Conservation (phyloP, 73 alveolate species). For the Durusdinium trenchii region DNA sequence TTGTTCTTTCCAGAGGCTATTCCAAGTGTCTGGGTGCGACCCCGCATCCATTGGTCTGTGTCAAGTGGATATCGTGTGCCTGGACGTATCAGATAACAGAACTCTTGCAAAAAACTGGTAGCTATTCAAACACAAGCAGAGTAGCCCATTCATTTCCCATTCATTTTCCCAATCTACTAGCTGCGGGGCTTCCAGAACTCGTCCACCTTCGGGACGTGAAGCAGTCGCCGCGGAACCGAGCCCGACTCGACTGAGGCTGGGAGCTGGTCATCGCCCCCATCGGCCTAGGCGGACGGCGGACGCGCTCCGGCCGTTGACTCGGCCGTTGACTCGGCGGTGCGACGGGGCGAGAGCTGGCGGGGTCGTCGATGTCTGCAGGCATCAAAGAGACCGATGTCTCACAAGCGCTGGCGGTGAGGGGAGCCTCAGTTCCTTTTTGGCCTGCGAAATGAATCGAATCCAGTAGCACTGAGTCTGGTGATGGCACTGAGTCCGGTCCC, state of each 20-base stretch:
- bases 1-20: too few relatives aligned
- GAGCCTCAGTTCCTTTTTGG: not conserved
- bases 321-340: not conserved
- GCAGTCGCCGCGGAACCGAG: not conserved
- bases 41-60: too few relatives aligned
- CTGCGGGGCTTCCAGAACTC: too few relatives aligned
- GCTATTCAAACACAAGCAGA: too few relatives aligned
- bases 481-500: not conserved
- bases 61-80: too few relatives aligned
- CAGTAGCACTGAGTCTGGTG: too few relatives aligned
- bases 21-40: too few relatives aligned
- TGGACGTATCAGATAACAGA: too few relatives aligned
- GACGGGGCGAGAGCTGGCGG: not conserved
- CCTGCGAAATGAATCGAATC: not conserved
- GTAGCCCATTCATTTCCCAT: too few relatives aligned
- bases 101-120: too few relatives aligned
- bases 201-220: not conserved
- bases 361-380: not conserved
- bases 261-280: constrained; percentile 87
- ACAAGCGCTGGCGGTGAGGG: constrained; percentile 56
- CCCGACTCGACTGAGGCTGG: constrained; percentile 30
- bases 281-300: constrained; percentile 34
- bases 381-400: constrained; percentile 91
- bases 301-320: too few relatives aligned
- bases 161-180: too few relatives aligned